Evolutionary conservation across 2,329 filamentous ascomycete genomes (phyloP).

Genomic region (Fusarium citri): DNA sequence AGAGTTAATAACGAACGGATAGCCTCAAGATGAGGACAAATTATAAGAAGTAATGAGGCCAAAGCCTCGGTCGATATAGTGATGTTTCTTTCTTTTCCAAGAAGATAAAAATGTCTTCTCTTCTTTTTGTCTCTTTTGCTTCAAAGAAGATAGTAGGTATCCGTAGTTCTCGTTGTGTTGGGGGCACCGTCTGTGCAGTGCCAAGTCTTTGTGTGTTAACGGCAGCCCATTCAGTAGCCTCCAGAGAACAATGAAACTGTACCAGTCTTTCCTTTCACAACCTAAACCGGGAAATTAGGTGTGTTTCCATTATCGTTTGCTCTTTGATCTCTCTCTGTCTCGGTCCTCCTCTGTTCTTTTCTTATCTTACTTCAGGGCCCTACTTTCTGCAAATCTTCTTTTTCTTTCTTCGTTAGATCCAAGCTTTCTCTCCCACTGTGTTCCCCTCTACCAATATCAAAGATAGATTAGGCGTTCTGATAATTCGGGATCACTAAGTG

Average conservation of each 20-base stretch:
- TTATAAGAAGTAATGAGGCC: slow-evolving; percentile 19
- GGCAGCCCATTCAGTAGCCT: slow-evolving; percentile 37
- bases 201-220: slow-evolving; percentile 37
- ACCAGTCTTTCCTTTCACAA: slow-evolving; percentile 25
- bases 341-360: slow-evolving; percentile 2
- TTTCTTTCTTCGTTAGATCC: slow-evolving; percentile 3
- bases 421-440: slow-evolving; percentile 24
- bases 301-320: slow-evolving; percentile 37
- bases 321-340: slow-evolving; percentile 34
- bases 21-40: neutral
- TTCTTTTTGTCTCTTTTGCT: slow-evolving; percentile 16
- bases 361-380: slow-evolving; percentile 1
- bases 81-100: neutral
- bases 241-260: slow-evolving; percentile 44
- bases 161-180: slow-evolving; percentile 26
- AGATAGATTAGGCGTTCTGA: slow-evolving; percentile 30
- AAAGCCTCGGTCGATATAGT: slow-evolving; percentile 1
- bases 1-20: slow-evolving; percentile 8
- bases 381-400: slow-evolving; percentile 1
- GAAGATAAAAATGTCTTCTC: slow-evolving; percentile 1
- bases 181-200: slow-evolving; percentile 33
- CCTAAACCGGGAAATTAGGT: slow-evolving; percentile 31
- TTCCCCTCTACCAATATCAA: slow-evolving; percentile 21
- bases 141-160: slow-evolving; percentile 26
- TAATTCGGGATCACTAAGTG: slow-evolving; percentile 6